phyloP scores from a whole-genome alignment of 768 basidiomycete genomes.

The Mycena latifolia region DNA sequence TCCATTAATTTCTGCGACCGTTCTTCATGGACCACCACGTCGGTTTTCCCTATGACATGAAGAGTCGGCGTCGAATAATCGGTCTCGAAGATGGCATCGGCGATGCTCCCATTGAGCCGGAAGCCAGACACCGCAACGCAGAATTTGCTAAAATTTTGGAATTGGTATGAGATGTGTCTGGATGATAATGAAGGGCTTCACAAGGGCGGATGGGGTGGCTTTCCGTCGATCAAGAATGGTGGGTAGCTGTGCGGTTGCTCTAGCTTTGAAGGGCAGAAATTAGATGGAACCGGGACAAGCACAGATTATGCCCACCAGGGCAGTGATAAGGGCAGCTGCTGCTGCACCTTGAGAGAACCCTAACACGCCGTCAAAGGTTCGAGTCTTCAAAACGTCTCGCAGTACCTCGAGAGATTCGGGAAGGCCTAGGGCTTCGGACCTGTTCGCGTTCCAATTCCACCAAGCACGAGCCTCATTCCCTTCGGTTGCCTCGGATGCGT shows the following conservation, averaged over 20 bases:
- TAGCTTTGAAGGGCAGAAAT: constrained; percentile 48
- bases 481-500: constrained; percentile 54
- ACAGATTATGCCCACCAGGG: constrained; percentile 63
- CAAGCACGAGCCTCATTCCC: constrained; percentile 69
- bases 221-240: constrained; percentile 71
- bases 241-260: constrained; percentile 66
- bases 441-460: constrained; percentile 72
- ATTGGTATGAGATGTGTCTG: not conserved
- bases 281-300: not conserved
- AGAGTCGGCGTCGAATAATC: constrained; percentile 79
- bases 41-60: constrained; percentile 82
- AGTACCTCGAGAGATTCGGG: constrained; percentile 68
- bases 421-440: constrained; percentile 66
- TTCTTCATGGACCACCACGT: constrained; percentile 80
- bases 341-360: constrained; percentile 72
- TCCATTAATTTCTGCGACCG: constrained; percentile 70
- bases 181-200: constrained; percentile 46
- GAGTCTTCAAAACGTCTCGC: constrained; percentile 66
- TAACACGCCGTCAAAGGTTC: constrained; percentile 70
- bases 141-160: constrained; percentile 62
- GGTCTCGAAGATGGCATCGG: constrained; percentile 61
- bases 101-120: constrained; percentile 61
- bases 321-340: constrained; percentile 77
- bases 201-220: constrained; percentile 83
- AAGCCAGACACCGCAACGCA: constrained; percentile 86